Percentiles rank a stretch among this genome's conserved stretches.
These are phyloP conservation scores for Gnomoniopsis smithogilvyi DNA, from an alignment of 2,329 filamentous ascomycete genomes.

Conservation along the genomic window DNA sequence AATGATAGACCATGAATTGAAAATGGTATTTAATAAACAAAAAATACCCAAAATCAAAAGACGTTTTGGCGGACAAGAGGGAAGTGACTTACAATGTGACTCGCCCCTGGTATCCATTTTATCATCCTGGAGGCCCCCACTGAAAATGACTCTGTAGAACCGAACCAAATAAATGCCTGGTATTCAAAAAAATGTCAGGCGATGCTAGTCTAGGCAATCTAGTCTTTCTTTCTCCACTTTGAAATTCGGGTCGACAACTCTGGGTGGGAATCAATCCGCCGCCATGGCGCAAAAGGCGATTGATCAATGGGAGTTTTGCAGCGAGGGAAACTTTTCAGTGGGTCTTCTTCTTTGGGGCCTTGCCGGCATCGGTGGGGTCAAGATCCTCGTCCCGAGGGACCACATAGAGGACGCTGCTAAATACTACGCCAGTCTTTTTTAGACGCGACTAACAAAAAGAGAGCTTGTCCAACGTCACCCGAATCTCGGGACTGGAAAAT, in stretches of 20 bases:
- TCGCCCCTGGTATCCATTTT: conserved; percentile 15
- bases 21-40: not conserved
- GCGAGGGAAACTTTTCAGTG: not conserved
- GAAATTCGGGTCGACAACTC: not conserved
- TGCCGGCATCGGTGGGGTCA: not conserved
- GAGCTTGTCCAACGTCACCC: no score
- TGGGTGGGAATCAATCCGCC: no score
- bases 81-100: conserved; percentile 14
- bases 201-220: not conserved
- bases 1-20: not conserved
- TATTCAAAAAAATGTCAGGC: not conserved
- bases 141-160: not conserved
- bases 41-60: not conserved
- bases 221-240: no score
- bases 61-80: not conserved
- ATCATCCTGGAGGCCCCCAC: conserved; percentile 4
- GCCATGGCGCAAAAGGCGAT: no score
- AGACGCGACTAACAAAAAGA: no score
- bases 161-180: not conserved
- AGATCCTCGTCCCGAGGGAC: no score
- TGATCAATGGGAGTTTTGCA: not conserved
- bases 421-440: no score
- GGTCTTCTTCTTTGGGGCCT: not conserved
- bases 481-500: no score
- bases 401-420: no score